These are phyloP conservation scores for Hysterium pulicare DNA, from an alignment of 2,329 filamentous ascomycete genomes.

Conservation along the genomic window DNA sequence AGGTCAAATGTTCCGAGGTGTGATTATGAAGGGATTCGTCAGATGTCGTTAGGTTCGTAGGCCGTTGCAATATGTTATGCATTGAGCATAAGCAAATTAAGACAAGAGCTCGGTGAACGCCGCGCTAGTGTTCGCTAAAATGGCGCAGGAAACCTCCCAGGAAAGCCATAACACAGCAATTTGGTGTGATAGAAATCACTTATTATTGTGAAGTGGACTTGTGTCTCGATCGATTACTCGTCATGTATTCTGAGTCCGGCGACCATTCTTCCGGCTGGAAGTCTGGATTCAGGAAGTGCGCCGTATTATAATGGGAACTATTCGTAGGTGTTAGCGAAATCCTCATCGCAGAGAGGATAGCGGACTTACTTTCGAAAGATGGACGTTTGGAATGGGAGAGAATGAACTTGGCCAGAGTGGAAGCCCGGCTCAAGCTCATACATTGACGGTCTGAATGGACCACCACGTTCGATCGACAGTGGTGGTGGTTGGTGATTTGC, in stretches of 20 bases:
- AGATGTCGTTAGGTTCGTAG: constrained; percentile 28
- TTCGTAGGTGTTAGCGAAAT: constrained; percentile 14
- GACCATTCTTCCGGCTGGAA: constrained; percentile 54
- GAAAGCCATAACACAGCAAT: constrained; percentile 15
- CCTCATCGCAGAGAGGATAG: too few species aligned
- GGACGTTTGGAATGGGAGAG: constrained; percentile 45
- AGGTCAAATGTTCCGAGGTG: constrained; percentile 24
- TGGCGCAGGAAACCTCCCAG: constrained; percentile 27
- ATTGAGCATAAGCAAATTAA: constrained; percentile 23
- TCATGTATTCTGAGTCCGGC: constrained; percentile 46
- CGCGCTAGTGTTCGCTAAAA: constrained; percentile 36
- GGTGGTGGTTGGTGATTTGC: constrained; percentile 25
- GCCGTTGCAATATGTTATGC: constrained; percentile 26
- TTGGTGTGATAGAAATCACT: constrained; percentile 10
- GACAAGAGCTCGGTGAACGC: constrained; percentile 30
- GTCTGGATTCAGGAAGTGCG: constrained; percentile 51
- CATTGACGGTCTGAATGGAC: constrained; percentile 45
- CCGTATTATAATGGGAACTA: constrained; percentile 51
- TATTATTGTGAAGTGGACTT: constrained; percentile 34
- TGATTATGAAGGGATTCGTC: constrained; percentile 36
- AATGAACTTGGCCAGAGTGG: constrained; percentile 35
- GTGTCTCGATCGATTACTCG: constrained; percentile 34
- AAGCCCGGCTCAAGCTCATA: constrained; percentile 46
- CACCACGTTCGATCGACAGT: constrained; percentile 30
- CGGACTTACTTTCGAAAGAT: constrained; percentile 50